Evolutionary conservation across 139 green algal genomes (phyloP).

Genomic region (Mychonastes homosphaera): DNA sequence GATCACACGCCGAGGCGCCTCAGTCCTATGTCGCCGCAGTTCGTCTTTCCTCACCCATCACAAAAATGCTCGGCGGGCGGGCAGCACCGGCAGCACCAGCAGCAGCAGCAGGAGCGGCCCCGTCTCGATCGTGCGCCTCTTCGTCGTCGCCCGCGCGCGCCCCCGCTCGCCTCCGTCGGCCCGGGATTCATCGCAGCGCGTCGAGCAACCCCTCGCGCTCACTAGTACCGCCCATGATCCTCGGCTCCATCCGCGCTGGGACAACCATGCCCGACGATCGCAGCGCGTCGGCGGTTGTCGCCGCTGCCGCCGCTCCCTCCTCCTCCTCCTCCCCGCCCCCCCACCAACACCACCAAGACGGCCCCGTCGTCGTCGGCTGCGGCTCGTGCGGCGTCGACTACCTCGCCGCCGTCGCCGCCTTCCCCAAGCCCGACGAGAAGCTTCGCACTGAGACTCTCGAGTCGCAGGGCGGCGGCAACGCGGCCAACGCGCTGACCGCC

Average conservation of each 20-base stretch:
- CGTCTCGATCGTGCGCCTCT: too few species aligned
- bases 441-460: slow-evolving; percentile 74
- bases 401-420: slow-evolving; percentile 70
- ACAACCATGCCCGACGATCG: not conserved
- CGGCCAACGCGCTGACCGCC: slow-evolving; percentile 86
- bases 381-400: slow-evolving; percentile 82
- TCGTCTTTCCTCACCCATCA: too few species aligned
- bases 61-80: too few species aligned
- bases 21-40: too few species aligned
- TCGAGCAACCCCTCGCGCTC: not conserved
- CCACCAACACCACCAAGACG: slow-evolving; percentile 22
- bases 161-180: too few species aligned
- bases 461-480: slow-evolving; percentile 88
- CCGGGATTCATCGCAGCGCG: slow-evolving; percentile 1
- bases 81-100: too few species aligned
- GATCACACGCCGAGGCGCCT: too few species aligned
- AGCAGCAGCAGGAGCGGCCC: too few species aligned
- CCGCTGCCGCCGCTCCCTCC: too few species aligned
- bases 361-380: slow-evolving; percentile 76
- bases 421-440: slow-evolving; percentile 83
- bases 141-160: too few species aligned
- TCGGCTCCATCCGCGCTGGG: not conserved
- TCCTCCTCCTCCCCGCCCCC: too few species aligned
- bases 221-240: not conserved
- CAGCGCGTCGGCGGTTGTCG: not conserved